Evolutionary conservation across 768 basidiomycete genomes (phyloP), one percentile per base, ranked within the genome.

Genomic region (Rhodotorula graminis): DNA sequence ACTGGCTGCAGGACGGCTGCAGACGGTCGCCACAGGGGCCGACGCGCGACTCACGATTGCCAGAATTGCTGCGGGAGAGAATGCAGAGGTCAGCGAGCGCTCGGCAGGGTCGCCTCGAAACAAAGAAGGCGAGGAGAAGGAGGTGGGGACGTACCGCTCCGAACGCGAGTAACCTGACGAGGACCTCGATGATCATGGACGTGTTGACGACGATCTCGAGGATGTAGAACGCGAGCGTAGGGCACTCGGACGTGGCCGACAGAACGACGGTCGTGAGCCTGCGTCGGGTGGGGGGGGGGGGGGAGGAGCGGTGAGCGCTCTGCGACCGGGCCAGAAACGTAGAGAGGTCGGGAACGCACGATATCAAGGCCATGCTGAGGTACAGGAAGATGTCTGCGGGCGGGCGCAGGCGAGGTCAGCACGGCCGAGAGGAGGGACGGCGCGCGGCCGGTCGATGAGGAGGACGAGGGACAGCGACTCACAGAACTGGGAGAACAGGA

Each of bases 161-260:
- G 78, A 96, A 90, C 3, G 96, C 96, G 69, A 97, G 84, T 80
- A 97, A 89, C 53, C 96, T 88, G 70, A 95, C 90, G 2, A 85
- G 85, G 27, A 99, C 96, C 83, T 99, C 96, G 37, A 90, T 80
- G 71, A 98, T 97, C 94, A 97, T 95, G 18, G 91, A 85, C 0
- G 74, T 56, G 79, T 95, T 94, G 81, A 95, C 87, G 80, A 95
- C 87, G 58, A 95, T 81, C 82, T 96, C 93, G 77, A 96, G 84
- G 42, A 94, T 82, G 81, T 92, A 96, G 82, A 96, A 96, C 9
- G 90, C 83, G n/a, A 89, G 77, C 10, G 89, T 90, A 12, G 93
- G 93, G 78, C 93, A 96, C 40, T 89, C 92, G 76, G 90, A 88
- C 57, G 86, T 85, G 67, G 94, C 81, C 80, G 90, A 92, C 61